These are phyloP conservation scores for Polychaeton citri DNA, from an alignment of 2,329 filamentous ascomycete species.

Conservation along the genomic window DNA sequence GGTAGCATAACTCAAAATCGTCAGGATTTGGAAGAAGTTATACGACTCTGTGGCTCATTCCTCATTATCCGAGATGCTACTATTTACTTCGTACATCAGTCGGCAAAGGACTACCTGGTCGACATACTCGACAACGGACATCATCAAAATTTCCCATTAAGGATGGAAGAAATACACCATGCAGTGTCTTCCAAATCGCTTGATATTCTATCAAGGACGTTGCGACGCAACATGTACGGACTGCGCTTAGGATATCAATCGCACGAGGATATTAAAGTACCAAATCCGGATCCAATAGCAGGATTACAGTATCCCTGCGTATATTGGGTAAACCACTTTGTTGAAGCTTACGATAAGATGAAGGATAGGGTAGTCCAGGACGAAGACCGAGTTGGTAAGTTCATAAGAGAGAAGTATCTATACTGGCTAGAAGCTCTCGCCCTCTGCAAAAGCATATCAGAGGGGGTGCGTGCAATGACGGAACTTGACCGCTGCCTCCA, in stretches of 20 bases:
- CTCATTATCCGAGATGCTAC: constrained; percentile 19
- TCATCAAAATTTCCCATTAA: constrained; percentile 18
- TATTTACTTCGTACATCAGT: constrained; percentile 30
- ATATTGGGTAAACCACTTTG: constrained; percentile 3
- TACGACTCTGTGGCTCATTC: constrained; percentile 28
- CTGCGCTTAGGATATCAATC: constrained; percentile 1
- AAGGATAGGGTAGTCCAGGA: not conserved
- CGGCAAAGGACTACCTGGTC: constrained; percentile 30
- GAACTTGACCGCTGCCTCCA: not conserved
- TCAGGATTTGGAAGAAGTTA: constrained; percentile 13
- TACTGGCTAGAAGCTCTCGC: not conserved
- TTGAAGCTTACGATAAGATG: not conserved
- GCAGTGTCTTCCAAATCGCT: constrained; percentile 25
- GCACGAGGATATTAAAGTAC: not conserved
- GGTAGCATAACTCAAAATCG: constrained; percentile 4
- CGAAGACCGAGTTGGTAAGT: not conserved
- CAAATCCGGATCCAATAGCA: constrained; percentile 1
- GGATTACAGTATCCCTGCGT: constrained; percentile 1
- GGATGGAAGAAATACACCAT: constrained; percentile 15
- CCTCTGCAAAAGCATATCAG: not conserved
- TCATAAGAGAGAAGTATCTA: not conserved
- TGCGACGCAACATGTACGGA: constrained; percentile 2
- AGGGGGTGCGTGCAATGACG: not conserved
- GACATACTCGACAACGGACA: constrained; percentile 8
- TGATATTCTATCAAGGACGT: constrained; percentile 3